These are phyloP conservation scores for Lactarius psammicola DNA, from an alignment of 768 basidiomycete genomes.

Conservation along the genomic window DNA sequence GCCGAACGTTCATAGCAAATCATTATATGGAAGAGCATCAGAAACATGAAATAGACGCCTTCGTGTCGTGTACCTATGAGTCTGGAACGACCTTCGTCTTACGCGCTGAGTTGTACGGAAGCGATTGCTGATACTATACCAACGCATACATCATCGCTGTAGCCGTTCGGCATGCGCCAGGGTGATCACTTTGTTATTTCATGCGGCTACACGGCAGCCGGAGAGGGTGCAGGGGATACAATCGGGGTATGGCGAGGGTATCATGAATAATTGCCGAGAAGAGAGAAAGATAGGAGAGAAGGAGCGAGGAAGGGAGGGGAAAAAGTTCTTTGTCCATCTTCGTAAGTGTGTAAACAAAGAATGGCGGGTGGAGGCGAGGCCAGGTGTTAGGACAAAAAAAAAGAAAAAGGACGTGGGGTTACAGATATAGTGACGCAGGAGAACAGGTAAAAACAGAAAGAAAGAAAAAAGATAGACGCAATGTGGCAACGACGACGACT, in stretches of 20 bases:
- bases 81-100: not conserved
- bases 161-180: slow-evolving; percentile 18
- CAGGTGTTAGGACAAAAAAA: slow-evolving; percentile 24
- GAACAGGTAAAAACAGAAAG: slow-evolving; percentile 9
- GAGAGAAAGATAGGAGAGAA: not conserved
- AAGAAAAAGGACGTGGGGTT: slow-evolving; percentile 7
- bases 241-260: slow-evolving; percentile 28
- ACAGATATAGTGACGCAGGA: slow-evolving; percentile 24
- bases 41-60: not conserved
- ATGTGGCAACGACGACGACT: not conserved
- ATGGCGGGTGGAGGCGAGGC: slow-evolving; percentile 5
- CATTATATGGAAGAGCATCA: not conserved
- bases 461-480: slow-evolving; percentile 23
- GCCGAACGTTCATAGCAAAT: not conserved
- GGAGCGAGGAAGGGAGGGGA: not conserved
- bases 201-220: slow-evolving; percentile 27
- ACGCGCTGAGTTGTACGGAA: too few species aligned
- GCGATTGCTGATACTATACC: not conserved
- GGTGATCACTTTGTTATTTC: slow-evolving; percentile 28
- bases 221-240: slow-evolving; percentile 24
- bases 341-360: slow-evolving; percentile 21
- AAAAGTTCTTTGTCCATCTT: slow-evolving; percentile 21
- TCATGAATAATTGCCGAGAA: slow-evolving; percentile 29
- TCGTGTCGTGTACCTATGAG: not conserved
- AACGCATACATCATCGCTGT: not conserved